Base-by-base conservation (phyloP, 345 rosid species). In the Erodium maritimum region DNA sequence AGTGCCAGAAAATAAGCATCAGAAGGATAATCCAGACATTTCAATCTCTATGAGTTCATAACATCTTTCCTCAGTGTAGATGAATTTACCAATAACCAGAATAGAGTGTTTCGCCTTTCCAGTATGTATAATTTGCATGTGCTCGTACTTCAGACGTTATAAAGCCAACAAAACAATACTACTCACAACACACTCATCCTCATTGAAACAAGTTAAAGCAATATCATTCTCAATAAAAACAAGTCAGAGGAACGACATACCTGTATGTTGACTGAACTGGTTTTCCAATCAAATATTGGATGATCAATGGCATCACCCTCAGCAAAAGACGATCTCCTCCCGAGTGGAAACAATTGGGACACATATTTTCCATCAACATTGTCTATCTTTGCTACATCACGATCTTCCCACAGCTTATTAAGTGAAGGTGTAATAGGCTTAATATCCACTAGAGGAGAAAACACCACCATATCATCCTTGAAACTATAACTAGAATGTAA, bases 401-500 rank as follows among this genome's bases (percentile, higher is more conserved):
- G 67, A 67, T 76, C 82, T 69, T 79, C 75, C 96, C 96, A 90
- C 56, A 81, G 63, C 75, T 84, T 88, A 64, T 82, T 82, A 59
- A 83, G 84, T 46, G 97, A 85, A 51, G 94, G 86, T 17, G 86
- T 86, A 59, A 86, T 81, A 10, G 95, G 90, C 52, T 75, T 82
- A 69, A 86, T 87, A 42, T 85, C 95, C 58, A 80, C 77, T 55
- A 85, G 79, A 54, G 99, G 99, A 56, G 99, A 94, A 75, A 94
- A 94, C 5, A 90, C 85, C 57, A 79, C 88, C 99, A 94, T 94
- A 54, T 85, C 96, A 74, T 94, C 97, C 75, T 79, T 87, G 46
- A 84, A 82, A 73, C 79, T 85, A 69, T 77, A 78, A 21, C 70
- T 74, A 21, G 83, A 65, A 67, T 87, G 82, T 61, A 87, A 76